phyloP scores from a whole-genome alignment of 257 asterid species.

The Nicotiana paniculata region DNA sequence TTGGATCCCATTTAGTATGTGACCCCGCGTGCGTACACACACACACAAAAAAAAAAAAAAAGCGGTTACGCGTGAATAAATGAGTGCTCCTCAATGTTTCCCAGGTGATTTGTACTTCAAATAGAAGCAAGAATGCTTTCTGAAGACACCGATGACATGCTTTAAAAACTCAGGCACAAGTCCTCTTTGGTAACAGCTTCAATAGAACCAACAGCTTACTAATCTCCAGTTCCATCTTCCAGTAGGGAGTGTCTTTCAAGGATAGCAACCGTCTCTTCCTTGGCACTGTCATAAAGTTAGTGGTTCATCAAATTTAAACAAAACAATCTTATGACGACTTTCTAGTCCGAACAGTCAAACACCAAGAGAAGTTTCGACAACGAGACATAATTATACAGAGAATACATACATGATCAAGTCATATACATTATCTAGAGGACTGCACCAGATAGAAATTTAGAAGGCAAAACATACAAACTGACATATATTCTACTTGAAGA shows the following conservation, averaged over 20 bases:
- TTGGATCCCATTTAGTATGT: background rate
- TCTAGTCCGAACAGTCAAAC: background rate
- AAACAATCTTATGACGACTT: background rate
- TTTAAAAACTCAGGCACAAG: background rate
- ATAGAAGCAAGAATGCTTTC: background rate
- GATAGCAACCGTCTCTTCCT: constrained; percentile 54
- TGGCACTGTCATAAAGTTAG: constrained; percentile 34
- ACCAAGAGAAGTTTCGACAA: background rate
- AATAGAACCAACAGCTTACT: background rate
- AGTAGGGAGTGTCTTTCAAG: constrained; percentile 43
- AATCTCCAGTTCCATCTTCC: constrained; percentile 29
- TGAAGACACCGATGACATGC: background rate
- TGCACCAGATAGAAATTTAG: background rate
- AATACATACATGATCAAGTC: background rate
- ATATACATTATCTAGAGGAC: background rate
- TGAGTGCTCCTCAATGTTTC: background rate
- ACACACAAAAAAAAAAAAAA: too few species aligned
- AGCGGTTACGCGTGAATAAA: background rate
- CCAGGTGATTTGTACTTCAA: background rate
- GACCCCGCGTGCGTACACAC: too few species aligned
- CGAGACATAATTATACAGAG: background rate
- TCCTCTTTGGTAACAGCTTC: background rate
- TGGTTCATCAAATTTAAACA: background rate
- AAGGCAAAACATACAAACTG: background rate
- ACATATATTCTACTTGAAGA: too few species aligned